A percentile compares a stretch with the other conserved stretches of the same genome.
These are phyloP conservation scores for Apiotrichum akiyoshidainum DNA, from an alignment of 1,284 basidiomycete species.

Conservation along the genomic window DNA sequence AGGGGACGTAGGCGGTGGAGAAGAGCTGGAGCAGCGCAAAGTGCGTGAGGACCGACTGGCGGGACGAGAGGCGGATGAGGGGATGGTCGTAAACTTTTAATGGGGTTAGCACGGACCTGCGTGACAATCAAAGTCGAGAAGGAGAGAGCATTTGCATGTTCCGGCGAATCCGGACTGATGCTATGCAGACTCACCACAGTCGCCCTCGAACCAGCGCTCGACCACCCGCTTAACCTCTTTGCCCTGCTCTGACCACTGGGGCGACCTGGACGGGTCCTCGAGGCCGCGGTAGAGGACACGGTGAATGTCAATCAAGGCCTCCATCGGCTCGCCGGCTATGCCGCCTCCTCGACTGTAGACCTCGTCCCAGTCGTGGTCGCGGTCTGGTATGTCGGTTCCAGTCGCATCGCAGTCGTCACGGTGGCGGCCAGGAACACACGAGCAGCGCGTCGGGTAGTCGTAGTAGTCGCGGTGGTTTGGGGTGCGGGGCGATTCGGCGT, in stretches of 20 bases:
- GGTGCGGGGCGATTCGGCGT: not conserved
- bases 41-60: constrained; percentile 35
- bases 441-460: not conserved
- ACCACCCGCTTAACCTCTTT: constrained; percentile 37
- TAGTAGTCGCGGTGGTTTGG: not conserved
- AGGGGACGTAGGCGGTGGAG: constrained; percentile 32
- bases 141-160: no score
- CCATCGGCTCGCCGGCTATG: constrained; percentile 26
- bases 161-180: no score
- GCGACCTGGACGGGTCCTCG: constrained; percentile 22
- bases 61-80: constrained; percentile 29
- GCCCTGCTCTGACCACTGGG: constrained; percentile 30
- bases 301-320: constrained; percentile 45
- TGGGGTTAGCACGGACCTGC: constrained; percentile 17
- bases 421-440: not conserved
- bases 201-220: constrained; percentile 43
- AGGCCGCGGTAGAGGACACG: constrained; percentile 42
- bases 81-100: constrained; percentile 43
- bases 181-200: constrained; percentile 34
- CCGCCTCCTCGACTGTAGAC: constrained; percentile 5
- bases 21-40: constrained; percentile 38
- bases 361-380: constrained; percentile 9
- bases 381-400: not conserved
- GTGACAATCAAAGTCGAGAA: not conserved
- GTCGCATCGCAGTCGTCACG: constrained; percentile 1